Conservation (phyloP, 2,329 filamentous ascomycete species). For the Simplicillium sp. region DNA sequence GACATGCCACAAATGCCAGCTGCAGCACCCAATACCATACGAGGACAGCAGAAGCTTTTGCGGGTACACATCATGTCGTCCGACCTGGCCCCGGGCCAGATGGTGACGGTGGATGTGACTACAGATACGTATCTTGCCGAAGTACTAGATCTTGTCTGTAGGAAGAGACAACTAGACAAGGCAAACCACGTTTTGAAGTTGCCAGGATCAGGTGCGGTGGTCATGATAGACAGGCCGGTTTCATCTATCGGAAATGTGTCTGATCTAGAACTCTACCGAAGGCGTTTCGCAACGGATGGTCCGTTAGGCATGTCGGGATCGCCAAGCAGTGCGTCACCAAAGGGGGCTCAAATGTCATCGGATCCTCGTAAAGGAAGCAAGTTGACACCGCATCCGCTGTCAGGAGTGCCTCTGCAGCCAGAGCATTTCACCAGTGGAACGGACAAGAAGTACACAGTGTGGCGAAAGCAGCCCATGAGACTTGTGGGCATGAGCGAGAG, state of each 20-base stretch:
- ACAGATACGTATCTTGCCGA: slow-evolving; percentile 79
- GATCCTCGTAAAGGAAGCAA: slow-evolving; percentile 34
- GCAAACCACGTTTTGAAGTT: slow-evolving; percentile 71
- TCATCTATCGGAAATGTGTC: slow-evolving; percentile 67
- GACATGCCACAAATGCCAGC: slow-evolving; percentile 44
- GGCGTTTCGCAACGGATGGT: slow-evolving; percentile 67
- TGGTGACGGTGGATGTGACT: slow-evolving; percentile 65
- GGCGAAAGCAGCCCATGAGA: slow-evolving; percentile 74
- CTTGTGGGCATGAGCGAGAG: slow-evolving; percentile 69
- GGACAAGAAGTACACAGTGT: slow-evolving; percentile 71
- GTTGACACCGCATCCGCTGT: slow-evolving; percentile 55
- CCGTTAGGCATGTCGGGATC: slow-evolving; percentile 59
- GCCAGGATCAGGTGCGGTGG: slow-evolving; percentile 63
- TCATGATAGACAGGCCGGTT: slow-evolving; percentile 68
- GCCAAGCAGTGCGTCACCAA: slow-evolving; percentile 61
- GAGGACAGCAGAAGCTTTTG: slow-evolving; percentile 61
- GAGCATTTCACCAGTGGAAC: slow-evolving; percentile 48
- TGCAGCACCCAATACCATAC: slow-evolving; percentile 31
- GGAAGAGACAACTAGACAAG: slow-evolving; percentile 70
- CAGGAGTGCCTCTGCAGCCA: slow-evolving; percentile 51
- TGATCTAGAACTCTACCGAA: slow-evolving; percentile 66
- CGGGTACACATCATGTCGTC: slow-evolving; percentile 62
- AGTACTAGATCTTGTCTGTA: slow-evolving; percentile 69
- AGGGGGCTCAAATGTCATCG: slow-evolving; percentile 31
- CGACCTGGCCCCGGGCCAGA: slow-evolving; percentile 62